Evolutionary conservation across 2,329 filamentous ascomycete genomes (phyloP).

Genomic region (Apiospora marii): DNA sequence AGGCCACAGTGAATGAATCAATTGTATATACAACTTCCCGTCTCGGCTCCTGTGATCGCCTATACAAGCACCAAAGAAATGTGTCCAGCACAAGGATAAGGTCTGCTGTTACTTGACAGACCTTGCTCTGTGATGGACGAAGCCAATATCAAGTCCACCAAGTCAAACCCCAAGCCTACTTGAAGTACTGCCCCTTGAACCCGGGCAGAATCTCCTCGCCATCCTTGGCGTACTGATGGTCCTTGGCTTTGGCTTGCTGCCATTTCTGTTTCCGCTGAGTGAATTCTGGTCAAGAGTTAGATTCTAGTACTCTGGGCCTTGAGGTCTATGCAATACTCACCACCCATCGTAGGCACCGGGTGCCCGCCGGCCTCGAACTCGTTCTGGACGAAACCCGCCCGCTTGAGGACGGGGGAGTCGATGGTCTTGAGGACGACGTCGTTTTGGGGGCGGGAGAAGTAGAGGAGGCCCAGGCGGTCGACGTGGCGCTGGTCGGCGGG

Average conservation of each 20-base stretch:
- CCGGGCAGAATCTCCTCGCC: constrained; percentile 46
- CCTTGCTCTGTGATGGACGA: no score
- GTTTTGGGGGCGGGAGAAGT: constrained; percentile 57
- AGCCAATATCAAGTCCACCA: no score
- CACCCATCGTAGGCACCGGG: constrained; percentile 44
- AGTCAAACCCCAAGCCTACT: background rate
- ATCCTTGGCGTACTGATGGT: constrained; percentile 36
- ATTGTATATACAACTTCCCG: background rate
- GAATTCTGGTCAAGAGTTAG: constrained; percentile 38
- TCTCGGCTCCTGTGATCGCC: no score
- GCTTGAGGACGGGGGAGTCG: constrained; percentile 47
- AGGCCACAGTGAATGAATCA: background rate
- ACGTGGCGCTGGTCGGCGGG: constrained; percentile 52
- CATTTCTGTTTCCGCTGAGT: constrained; percentile 47
- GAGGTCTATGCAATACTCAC: constrained; percentile 26
- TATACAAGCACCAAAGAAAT: background rate
- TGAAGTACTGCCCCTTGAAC: constrained; percentile 39
- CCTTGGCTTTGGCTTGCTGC: constrained; percentile 43
- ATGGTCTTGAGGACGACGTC: constrained; percentile 47
- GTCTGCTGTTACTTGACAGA: no score
- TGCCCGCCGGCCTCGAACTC: constrained; percentile 47
- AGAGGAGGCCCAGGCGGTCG: constrained; percentile 57
- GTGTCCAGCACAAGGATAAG: no score
- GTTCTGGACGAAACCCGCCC: constrained; percentile 44
- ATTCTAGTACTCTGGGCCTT: background rate